phyloP scores from a whole-genome alignment of 768 basidiomycete species.

The Punctularia strigosozonata region DNA sequence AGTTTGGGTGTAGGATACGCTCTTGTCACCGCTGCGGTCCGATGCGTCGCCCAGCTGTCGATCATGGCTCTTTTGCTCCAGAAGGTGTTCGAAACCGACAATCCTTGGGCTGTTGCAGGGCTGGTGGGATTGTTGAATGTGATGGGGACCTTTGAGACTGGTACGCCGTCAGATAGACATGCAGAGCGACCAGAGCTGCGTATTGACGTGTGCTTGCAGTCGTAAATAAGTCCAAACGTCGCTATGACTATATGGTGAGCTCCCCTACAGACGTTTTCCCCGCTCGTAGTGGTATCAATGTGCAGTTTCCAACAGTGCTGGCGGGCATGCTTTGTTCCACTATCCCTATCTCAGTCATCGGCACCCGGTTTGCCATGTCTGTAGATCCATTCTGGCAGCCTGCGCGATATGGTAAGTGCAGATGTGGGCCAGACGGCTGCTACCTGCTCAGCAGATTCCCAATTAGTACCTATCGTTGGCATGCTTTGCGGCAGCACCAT shows the following conservation, averaged over 20 bases:
- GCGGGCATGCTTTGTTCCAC: slow-evolving; percentile 64
- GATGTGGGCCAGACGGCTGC: not conserved
- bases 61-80: slow-evolving; percentile 62
- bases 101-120: slow-evolving; percentile 61
- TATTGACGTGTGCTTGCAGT: slow-evolving; percentile 28
- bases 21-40: slow-evolving; percentile 53
- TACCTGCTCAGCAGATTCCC: not conserved
- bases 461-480: slow-evolving; percentile 66
- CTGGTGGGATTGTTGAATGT: slow-evolving; percentile 69
- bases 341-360: slow-evolving; percentile 69
- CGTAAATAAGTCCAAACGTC: slow-evolving; percentile 64
- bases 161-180: slow-evolving; percentile 21
- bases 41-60: slow-evolving; percentile 72
- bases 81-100: slow-evolving; percentile 64
- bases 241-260: slow-evolving; percentile 63
- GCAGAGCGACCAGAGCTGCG: not conserved
- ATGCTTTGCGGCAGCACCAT: slow-evolving; percentile 82
- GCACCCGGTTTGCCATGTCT: slow-evolving; percentile 65
- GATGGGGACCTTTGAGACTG: slow-evolving; percentile 68
- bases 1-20: slow-evolving; percentile 59
- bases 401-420: slow-evolving; percentile 57
- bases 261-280: not conserved
- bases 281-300: too few species aligned
- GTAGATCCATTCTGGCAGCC: slow-evolving; percentile 76
- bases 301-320: slow-evolving; percentile 55